Conservation (phyloP, 192 early-diverging fungal species). For the Coemansia sp. region DNA sequence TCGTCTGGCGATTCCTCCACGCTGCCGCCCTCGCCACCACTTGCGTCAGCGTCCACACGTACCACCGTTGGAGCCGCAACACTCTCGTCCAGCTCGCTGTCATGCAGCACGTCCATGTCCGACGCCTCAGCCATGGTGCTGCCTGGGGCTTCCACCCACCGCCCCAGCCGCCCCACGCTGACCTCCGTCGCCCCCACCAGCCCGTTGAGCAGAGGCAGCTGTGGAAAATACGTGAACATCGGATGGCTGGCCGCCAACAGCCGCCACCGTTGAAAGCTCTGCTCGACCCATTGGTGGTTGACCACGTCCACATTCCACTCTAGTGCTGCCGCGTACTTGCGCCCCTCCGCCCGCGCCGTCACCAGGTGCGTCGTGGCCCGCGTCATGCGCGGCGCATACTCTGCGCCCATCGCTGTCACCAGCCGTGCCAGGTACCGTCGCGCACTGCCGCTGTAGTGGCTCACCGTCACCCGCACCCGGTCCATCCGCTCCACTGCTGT, state of each 20-base stretch:
- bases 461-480: constrained; percentile 59
- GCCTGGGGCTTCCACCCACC: constrained; percentile 45
- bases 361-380: constrained; percentile 74
- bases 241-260: constrained; percentile 58
- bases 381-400: constrained; percentile 64
- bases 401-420: constrained; percentile 62
- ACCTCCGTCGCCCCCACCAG: constrained; percentile 58
- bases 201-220: constrained; percentile 50
- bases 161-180: constrained; percentile 31
- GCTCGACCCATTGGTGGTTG: constrained; percentile 89
- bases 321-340: constrained; percentile 64
- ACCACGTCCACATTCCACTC: constrained; percentile 69
- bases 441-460: constrained; percentile 67
- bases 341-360: constrained; percentile 61
- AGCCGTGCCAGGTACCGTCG: constrained; percentile 66
- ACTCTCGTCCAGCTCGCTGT: constrained; percentile 35
- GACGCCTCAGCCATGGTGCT: constrained; percentile 40
- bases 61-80: background rate
- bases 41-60: constrained; percentile 14
- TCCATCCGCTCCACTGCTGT: constrained; percentile 23
- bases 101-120: constrained; percentile 45
- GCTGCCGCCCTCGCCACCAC: constrained; percentile 26
- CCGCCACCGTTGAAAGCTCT: constrained; percentile 65
- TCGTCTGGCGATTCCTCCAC: constrained; percentile 30
- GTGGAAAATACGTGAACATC: constrained; percentile 58